phyloP scores from a whole-genome alignment of 2,329 filamentous ascomycete genomes.

The Fusarium luffae region DNA sequence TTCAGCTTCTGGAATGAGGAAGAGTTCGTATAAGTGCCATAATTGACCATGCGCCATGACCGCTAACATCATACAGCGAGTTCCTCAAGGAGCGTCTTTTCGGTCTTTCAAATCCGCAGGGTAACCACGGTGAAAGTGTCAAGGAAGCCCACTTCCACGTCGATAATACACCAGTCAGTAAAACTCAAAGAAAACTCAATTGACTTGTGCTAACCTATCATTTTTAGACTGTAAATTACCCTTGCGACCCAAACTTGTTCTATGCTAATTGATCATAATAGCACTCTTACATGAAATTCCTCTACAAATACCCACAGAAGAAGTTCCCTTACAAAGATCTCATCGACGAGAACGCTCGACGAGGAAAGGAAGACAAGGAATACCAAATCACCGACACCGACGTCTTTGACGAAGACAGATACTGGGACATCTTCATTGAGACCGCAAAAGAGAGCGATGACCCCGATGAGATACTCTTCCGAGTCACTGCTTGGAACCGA shows the following conservation, averaged over 20 bases:
- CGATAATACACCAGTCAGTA: conserved; percentile 84
- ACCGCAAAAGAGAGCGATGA: conserved; percentile 94
- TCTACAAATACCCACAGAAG: conserved; percentile 96
- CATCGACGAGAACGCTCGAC: conserved; percentile 82
- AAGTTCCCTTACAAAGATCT: conserved; percentile 93
- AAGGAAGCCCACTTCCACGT: conserved; percentile 97
- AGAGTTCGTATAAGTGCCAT: conserved; percentile 68
- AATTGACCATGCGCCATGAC: not conserved
- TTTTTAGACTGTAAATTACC: conserved; percentile 57
- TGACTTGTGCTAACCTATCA: conserved; percentile 38
- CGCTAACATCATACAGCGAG: conserved; percentile 69
- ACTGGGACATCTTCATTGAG: conserved; percentile 98
- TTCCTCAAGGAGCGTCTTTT: conserved; percentile 96
- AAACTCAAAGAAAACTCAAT: conserved; percentile 32
- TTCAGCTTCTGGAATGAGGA: conserved; percentile 99
- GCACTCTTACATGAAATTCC: conserved; percentile 99
- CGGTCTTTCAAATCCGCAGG: conserved; percentile 93
- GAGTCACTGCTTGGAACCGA: conserved; percentile 95
- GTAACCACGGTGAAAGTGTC: conserved; percentile 96
- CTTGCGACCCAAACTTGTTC: not conserved
- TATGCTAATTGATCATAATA: conserved; percentile 51
- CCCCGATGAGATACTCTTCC: conserved; percentile 90
- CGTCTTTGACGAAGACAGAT: conserved; percentile 86
- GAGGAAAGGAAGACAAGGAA: conserved; percentile 81
- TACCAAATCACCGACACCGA: conserved; percentile 94